Conservation (phyloP, 2,329 filamentous ascomycete species). For the Acrodontium crateriforme region DNA sequence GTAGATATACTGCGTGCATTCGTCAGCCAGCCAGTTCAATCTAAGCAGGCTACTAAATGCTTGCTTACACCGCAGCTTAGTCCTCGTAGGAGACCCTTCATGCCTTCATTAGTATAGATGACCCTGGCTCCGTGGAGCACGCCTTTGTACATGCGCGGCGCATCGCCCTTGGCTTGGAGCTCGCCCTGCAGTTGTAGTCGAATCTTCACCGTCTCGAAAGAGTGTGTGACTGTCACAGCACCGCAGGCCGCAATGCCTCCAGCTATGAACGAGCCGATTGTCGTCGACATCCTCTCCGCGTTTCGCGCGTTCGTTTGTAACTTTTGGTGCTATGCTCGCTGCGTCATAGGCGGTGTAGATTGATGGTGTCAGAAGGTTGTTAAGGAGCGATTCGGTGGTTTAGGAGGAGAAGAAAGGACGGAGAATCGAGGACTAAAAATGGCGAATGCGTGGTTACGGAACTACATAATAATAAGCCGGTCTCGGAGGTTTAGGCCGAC, state of each 20-base stretch:
- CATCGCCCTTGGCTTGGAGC: constrained; percentile 71
- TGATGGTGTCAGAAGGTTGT: too few relatives aligned
- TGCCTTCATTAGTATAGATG: constrained; percentile 80
- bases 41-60: too few relatives aligned
- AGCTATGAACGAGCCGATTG: constrained; percentile 67
- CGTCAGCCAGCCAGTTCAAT: too few relatives aligned
- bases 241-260: constrained; percentile 95
- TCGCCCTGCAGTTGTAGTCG: constrained; percentile 94
- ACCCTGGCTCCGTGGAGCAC: constrained; percentile 83
- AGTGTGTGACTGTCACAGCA: constrained; percentile 92
- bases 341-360: too few relatives aligned
- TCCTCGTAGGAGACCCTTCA: constrained; percentile 74
- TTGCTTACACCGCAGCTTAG: constrained; percentile 62
- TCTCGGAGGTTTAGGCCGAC: too few relatives aligned
- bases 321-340: too few relatives aligned
- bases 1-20: constrained; percentile 58
- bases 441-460: too few relatives aligned
- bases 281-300: constrained; percentile 41
- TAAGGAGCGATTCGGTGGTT: too few relatives aligned
- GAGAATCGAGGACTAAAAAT: too few relatives aligned
- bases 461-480: too few relatives aligned
- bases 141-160: constrained; percentile 77
- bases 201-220: constrained; percentile 98
- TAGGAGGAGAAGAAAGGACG: too few relatives aligned
- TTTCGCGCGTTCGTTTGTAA: too few relatives aligned